Evolutionary conservation across 2,329 filamentous ascomycete species (phyloP), one percentile per base, ranked within the genome.

Genomic region (Talaromyces sp.): DNA sequence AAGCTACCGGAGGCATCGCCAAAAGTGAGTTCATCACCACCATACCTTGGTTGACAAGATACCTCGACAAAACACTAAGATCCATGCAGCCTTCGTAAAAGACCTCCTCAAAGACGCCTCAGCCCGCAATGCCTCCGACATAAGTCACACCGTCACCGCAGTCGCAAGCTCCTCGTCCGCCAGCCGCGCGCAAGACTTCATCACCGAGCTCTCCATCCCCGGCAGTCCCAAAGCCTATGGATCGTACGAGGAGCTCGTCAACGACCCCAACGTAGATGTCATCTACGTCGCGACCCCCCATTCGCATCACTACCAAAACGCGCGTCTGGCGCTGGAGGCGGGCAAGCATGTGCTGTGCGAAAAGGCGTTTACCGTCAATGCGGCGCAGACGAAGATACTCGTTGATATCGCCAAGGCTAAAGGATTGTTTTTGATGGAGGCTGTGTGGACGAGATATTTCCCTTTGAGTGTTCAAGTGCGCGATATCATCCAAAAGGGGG

Each of bases 241-340:
- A 66, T 91, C 89, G 11, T 97, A 97, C 78, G 84, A 88, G 67
- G 90, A 93, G 75, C 85, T 97, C 33, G 92, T 94, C 31, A 85
- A 86, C 60, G 91, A 96, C 75, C 81, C 89, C 7, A 85, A 91
- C 71, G 86, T 96, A 69, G 91, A 96, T 76, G 91, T 96, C 71
- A 80, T 97, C 79, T 97, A 96, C 78, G 87, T 97, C 64, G 92
- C 92, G 27, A 96, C 93, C 3, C 93, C 93, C 16, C 93, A 96
- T 81, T 93, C 90, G 71, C 93, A 96, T 77, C 93, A 97, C 81
- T 96, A 93, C 81, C 92, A 96, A 77, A 94, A 97, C 79, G 86
- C 87, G 68, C 91, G 93, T 86, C 85, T 96, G n/a, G 90, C 89
- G 50, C 83, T 97, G 45, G 86, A 91, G 69, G 90, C 90, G 8